These are phyloP conservation scores for Magnaporthiopsis incrustans DNA, from an alignment of 2,329 filamentous ascomycete species.

Conservation along the genomic window DNA sequence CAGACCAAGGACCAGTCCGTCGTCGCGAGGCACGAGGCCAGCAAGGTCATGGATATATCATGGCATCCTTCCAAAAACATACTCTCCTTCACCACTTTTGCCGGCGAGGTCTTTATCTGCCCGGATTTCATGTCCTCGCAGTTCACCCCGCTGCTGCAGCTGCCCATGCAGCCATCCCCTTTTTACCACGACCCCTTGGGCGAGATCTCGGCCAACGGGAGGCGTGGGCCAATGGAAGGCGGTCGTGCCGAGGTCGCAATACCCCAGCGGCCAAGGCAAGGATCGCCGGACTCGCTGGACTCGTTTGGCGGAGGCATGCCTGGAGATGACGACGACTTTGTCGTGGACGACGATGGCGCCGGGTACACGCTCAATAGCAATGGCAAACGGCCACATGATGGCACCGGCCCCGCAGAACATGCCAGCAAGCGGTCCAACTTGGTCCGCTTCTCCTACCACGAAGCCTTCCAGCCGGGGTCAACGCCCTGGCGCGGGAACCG, in stretches of 20 bases:
- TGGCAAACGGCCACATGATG: constrained; percentile 41
- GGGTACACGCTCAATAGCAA: constrained; percentile 62
- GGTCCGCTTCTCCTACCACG: constrained; percentile 61
- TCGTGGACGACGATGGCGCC: constrained; percentile 90
- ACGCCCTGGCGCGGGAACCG: constrained; percentile 94
- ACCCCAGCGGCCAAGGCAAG: constrained; percentile 34
- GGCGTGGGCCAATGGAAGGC: constrained; percentile 38
- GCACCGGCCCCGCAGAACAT: constrained; percentile 40
- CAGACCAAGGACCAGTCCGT: constrained; percentile 81
- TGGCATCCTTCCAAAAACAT: constrained; percentile 92
- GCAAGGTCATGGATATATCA: constrained; percentile 74
- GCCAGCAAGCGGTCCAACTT: constrained; percentile 42
- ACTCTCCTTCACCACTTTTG: constrained; percentile 82
- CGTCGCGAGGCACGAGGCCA: constrained; percentile 68
- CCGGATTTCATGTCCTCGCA: constrained; percentile 58
- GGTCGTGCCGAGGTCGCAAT: constrained; percentile 22
- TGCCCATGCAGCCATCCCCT: constrained; percentile 65
- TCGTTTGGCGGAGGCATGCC: constrained; percentile 58
- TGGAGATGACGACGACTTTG: constrained; percentile 66
- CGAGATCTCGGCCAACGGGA: constrained; percentile 59
- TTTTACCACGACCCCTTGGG: constrained; percentile 74
- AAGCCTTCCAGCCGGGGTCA: constrained; percentile 84
- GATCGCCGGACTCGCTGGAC: constrained; percentile 70
- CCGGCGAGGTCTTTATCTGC: constrained; percentile 90
- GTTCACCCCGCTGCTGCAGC: constrained; percentile 45